Evolutionary conservation across 2,329 filamentous ascomycete genomes (phyloP), one percentile per base, ranked within the genome.

Genomic region (Fonsecaea nubica): DNA sequence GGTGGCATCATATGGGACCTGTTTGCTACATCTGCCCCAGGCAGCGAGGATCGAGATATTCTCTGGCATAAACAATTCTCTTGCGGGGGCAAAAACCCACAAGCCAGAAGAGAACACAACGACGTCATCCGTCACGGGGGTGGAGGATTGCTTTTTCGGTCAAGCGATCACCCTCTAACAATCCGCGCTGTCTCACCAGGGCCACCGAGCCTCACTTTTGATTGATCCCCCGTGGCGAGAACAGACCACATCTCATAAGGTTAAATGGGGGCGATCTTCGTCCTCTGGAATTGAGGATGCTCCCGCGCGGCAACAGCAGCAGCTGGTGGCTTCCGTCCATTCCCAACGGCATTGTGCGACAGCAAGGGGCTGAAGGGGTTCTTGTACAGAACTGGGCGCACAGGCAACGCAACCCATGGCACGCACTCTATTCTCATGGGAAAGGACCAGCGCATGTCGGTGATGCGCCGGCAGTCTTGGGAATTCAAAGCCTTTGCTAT

Each of bases 171-270:
- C 38, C 65, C 30, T 25, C 42, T 45, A 36, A 48, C 10, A 58
- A 35, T 57, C 36, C 55, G 35, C 55, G 40, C 30, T 65, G 66
- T 68, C 62, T 68, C 66, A 68, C 62, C 48, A 57, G 21, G 18
- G 25, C 54, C 13, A 18, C 32, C 38, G 52, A 65, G 30, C 64
- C 42, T 40, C 48, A 58, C 36, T 38, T 40, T 32, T 65, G 61
- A 42, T 67, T 59, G 36, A 52, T 36, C 52, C 25, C 45, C 61
- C 57, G 21, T 36, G 35, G 36, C 21, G 40, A 30, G 40, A 50
- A 25, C 18, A 25, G 45, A 21, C 45, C 45, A 50, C 18, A 12
- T 50, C 18, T 50, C 8, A 50, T 5, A 13, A 12, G 15, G 10
- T 50, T n/a, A 25, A 33, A 4, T 50, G 40, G 40, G 12, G 50